These are phyloP conservation scores for Tricholoma bakamatsutake DNA, from an alignment of 768 basidiomycete genomes.

Conservation along the genomic window DNA sequence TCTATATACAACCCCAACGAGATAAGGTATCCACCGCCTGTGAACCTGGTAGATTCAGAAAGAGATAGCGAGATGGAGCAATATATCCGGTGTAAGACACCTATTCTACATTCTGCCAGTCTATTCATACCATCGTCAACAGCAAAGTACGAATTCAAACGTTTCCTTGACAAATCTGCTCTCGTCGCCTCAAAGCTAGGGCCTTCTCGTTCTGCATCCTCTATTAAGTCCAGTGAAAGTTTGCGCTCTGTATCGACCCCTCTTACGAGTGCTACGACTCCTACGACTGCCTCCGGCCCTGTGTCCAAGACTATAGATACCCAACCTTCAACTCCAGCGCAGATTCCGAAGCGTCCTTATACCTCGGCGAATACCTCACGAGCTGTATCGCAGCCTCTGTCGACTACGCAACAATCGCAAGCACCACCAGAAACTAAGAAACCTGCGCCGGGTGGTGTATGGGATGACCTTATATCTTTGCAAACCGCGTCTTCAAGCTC, in stretches of 20 bases:
- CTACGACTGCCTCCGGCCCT: constrained; percentile 16
- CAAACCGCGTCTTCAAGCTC: constrained; percentile 39
- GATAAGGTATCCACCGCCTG: constrained; percentile 71
- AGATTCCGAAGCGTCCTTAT: constrained; percentile 12
- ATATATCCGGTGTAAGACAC: constrained; percentile 73
- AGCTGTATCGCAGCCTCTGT: constrained; percentile 18
- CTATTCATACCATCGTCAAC: constrained; percentile 4
- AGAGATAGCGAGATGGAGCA: constrained; percentile 88
- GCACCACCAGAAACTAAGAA: constrained; percentile 15
- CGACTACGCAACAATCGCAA: constrained; percentile 16
- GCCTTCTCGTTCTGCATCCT: constrained; percentile 35
- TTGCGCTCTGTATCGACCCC: constrained; percentile 16
- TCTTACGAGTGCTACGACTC: constrained; percentile 20
- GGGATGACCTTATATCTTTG: constrained; percentile 52
- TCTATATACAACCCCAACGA: constrained; percentile 80
- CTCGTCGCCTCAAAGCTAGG: constrained; percentile 42
- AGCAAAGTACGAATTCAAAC: constrained; percentile 80
- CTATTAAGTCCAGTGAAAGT: constrained; percentile 14
- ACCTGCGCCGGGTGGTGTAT: constrained; percentile 34
- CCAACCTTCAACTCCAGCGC: constrained; percentile 6
- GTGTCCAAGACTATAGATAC: constrained; percentile 10
- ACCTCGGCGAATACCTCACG: constrained; percentile 13
- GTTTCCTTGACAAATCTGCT: constrained; percentile 49
- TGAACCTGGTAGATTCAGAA: constrained; percentile 70
- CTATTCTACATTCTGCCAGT: neutral